These are phyloP conservation scores for Sugiyamaella floridensis DNA, from an alignment of 805 yeast genomes.

Conservation along the genomic window DNA sequence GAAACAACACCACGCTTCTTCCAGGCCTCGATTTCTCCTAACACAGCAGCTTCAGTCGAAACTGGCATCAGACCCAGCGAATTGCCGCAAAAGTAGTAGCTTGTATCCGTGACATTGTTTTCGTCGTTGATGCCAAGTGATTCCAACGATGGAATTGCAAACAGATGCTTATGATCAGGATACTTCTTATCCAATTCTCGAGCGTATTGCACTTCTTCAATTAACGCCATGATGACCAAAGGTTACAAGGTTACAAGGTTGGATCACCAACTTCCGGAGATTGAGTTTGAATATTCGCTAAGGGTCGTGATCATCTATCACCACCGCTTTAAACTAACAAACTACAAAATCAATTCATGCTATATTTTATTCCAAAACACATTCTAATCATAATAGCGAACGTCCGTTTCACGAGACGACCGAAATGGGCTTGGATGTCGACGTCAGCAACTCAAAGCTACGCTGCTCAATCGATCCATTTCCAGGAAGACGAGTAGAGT, in stretches of 20 bases:
- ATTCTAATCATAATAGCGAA: conserved; percentile 1
- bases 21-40: conserved; percentile 78
- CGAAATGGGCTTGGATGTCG: neutral
- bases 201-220: neutral
- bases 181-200: conserved; percentile 36
- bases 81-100: conserved; percentile 79
- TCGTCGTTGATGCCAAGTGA: conserved; percentile 42
- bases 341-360: too few species aligned
- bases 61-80: conserved; percentile 89
- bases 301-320: too few species aligned
- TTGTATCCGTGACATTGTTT: conserved; percentile 18
- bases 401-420: neutral
- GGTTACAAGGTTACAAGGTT: neutral
- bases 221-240: neutral
- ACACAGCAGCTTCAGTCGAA: conserved; percentile 48
- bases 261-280: neutral
- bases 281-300: neutral
- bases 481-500: conserved; percentile 79
- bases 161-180: conserved; percentile 39
- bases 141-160: conserved; percentile 59
- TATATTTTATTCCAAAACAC: neutral
- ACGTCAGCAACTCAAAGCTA: conserved; percentile 35
- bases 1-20: conserved; percentile 71
- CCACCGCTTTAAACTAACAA: too few species aligned
- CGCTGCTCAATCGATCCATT: conserved; percentile 89